These are phyloP conservation scores for Pleodorina starrii DNA, from an alignment of 139 green algal species.

Conservation along the genomic window DNA sequence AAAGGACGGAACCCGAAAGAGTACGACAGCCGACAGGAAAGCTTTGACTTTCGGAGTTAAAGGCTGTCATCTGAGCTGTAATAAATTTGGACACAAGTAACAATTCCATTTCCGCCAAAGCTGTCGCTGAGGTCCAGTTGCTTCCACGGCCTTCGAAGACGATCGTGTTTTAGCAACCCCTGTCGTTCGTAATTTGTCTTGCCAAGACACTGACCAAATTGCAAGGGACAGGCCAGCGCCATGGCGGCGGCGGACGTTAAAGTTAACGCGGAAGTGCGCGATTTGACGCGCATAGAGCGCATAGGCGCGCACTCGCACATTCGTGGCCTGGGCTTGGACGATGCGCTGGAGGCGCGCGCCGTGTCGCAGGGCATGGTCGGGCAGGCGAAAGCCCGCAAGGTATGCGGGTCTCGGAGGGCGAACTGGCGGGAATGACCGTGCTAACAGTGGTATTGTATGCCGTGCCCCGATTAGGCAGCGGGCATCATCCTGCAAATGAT, in stretches of 20 bases:
- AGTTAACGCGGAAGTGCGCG: slow-evolving; percentile 85
- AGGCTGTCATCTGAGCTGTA: neutral
- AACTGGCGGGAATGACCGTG: neutral
- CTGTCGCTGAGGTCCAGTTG: neutral
- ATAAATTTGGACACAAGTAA: no score
- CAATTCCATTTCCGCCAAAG: neutral
- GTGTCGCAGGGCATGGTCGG: slow-evolving; percentile 98
- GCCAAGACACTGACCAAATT: neutral
- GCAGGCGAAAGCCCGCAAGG: slow-evolving; percentile 91
- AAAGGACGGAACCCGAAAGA: no score
- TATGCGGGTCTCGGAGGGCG: slow-evolving; percentile 51
- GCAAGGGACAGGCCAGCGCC: neutral
- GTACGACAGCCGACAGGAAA: slow-evolving; percentile 6
- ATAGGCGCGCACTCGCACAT: slow-evolving; percentile 99
- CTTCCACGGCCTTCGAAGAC: neutral
- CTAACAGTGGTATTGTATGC: neutral
- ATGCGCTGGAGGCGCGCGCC: slow-evolving; percentile 90
- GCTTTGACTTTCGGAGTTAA: slow-evolving; percentile 1
- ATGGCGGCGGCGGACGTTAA: slow-evolving; percentile 67
- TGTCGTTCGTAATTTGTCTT: neutral
- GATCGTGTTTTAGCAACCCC: neutral
- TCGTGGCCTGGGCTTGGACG: slow-evolving; percentile 96
- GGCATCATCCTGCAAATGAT: slow-evolving; percentile 98
- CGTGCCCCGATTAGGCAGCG: slow-evolving; percentile 77
- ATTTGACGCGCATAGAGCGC: slow-evolving; percentile 97